Base-by-base conservation (phyloP, 331 rosid species). In the Spiraea crenata region DNA sequence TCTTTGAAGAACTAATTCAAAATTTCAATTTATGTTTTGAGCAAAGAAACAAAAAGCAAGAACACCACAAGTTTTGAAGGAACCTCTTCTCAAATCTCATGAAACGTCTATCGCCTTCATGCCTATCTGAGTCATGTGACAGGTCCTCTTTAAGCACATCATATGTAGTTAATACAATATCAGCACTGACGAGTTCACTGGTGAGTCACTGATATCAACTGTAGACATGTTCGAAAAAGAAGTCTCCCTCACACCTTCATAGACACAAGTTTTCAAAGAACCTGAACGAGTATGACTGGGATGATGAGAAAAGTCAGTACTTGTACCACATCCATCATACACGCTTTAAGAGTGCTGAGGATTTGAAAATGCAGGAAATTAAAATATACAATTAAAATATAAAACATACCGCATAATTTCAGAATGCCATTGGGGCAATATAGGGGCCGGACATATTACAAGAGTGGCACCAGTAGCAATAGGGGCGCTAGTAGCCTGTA, bases 81-180 rank as follows among this genome's bases (percentile, higher is more conserved):
- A 69, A 93, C 99, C 99, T 93, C 82, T 91, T 93, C 41, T 89
- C 95, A 79, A 93, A 89, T 82, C 99, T 91, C 89, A 93, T 74
- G 62, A 91, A 63, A 76, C 90, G 93, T 0, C 99, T 82, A 79
- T 93, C 99, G 59, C 99, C 99, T 77, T 80, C 88, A 72, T 89
- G 95, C 86, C 99, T 86, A 80, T 93, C 96, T 72, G 87, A 91
- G 70, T 93, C 99, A 65, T 91, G 99, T 52, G 97, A 89, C 52
- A 91, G 82, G 75, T 93, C 97, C 79, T 88, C 97, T 77, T 85
- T 93, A 78, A 91, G 99, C 76, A 87, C 91, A 73, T 93, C 97
- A 76, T 93, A 93, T 16, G 99, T 85, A 52, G 99, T 93, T 70
- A 93, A 40, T 39, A 93, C 97, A 74, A 93, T 83, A 81, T 93